Base-by-base conservation (phyloP, 257 asterid species). In the Sherardia arvensis region DNA sequence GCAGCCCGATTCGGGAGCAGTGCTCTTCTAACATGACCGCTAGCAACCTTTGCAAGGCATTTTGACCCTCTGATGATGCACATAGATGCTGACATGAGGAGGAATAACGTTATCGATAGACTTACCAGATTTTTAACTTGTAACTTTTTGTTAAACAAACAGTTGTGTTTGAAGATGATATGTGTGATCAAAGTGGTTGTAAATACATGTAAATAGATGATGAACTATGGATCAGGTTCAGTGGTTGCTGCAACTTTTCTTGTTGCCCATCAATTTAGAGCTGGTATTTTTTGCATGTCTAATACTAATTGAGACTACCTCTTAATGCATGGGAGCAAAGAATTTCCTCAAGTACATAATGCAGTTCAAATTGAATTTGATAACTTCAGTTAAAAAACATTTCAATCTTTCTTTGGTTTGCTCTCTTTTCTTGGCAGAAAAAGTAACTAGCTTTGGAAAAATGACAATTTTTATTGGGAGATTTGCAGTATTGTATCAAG, bases 21-120 rank as follows among this genome's bases (percentile, higher is more conserved):
- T 68, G 79, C 71, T 79, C 84, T 3, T 79, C 84, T 76, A 79
- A 76, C 81, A 59, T 79, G 72, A 73, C 66, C 22, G 67, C 84
- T 54, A 66, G 67, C 66, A 67, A 71, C 62, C 84, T 79, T n/a
- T 79, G 84, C 77, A 70, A 79, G 63, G 84, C 84, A 43, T 79
- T 73, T 56, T 79, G 74, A 74, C 67, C 34, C 74, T 14, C 47
- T 38, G 47, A 38, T 38, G 57, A 30, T 66, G 51, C 59, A 32
- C 43, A 61, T 71, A 71, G 48, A 49, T n/a, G 23, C 58, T 69
- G 63, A 71, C 76, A 8, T 28, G 20, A 54, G 17, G 45, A 36
- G 45, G 47, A 11, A 38, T 38, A 38, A 9, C 14, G 14, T 38
- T 38, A 38, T 12, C 17, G 11, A 12, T 9, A 53, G 2, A n/a